phyloP scores from a whole-genome alignment of 108 stramenopile species.

The Skeletonema menzelii region DNA sequence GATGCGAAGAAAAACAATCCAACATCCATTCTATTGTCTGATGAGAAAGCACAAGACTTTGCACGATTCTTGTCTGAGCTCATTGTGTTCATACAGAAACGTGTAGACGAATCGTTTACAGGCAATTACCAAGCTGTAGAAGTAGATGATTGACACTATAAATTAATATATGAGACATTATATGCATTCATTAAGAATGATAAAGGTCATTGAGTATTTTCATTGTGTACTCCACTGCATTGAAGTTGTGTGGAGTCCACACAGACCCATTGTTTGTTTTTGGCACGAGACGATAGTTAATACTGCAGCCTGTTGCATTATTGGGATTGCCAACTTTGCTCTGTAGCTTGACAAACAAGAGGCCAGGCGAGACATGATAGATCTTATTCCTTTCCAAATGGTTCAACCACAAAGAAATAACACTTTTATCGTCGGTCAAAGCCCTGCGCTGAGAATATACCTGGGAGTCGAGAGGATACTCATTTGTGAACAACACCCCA shows the following conservation, averaged over 20 bases:
- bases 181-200: background rate
- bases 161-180: background rate
- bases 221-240: constrained; percentile 49
- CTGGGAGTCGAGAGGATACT: constrained; percentile 45
- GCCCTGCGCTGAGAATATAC: constrained; percentile 67
- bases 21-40: constrained; percentile 2
- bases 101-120: constrained; percentile 29
- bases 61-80: constrained; percentile 28
- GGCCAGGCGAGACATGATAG: constrained; percentile 63
- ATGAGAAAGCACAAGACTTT: constrained; percentile 21
- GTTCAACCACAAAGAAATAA: constrained; percentile 47
- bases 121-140: constrained; percentile 23
- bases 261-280: constrained; percentile 60
- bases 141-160: background rate
- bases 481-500: constrained; percentile 70
- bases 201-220: constrained; percentile 8
- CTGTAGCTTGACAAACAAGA: constrained; percentile 45
- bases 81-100: constrained; percentile 38
- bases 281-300: constrained; percentile 51
- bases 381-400: constrained; percentile 51
- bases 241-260: constrained; percentile 80
- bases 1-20: constrained; percentile 1
- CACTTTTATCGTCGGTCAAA: constrained; percentile 36
- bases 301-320: background rate
- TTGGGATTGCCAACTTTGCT: background rate